Evolutionary conservation across 257 asterid species (phyloP).

Genomic region (Nicotiana undulata): DNA sequence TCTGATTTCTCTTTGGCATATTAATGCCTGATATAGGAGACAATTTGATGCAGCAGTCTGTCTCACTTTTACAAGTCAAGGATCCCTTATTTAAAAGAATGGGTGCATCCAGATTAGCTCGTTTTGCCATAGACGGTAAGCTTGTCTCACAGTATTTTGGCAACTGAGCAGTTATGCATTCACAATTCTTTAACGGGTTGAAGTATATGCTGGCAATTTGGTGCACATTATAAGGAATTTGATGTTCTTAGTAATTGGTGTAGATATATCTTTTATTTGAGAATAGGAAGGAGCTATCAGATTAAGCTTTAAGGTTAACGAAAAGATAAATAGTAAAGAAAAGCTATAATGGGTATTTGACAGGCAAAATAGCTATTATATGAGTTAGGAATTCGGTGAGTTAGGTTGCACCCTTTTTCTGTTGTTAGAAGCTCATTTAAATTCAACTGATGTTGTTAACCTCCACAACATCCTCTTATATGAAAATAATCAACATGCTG

Average conservation of each 20-base stretch:
- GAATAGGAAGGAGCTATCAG: not conserved
- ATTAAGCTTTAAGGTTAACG: not conserved
- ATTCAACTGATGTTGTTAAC: not conserved
- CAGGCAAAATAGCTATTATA: not conserved
- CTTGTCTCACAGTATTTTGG: not conserved
- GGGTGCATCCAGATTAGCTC: conserved; percentile 97
- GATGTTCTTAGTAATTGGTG: not conserved
- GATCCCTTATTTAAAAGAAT: conserved; percentile 95
- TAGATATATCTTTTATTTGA: not conserved
- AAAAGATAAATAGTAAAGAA: not conserved
- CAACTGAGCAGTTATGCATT: not conserved
- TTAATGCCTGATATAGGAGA: conserved; percentile 46
- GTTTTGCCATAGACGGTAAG: conserved; percentile 87
- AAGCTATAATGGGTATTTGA: not conserved
- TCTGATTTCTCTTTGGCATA: conserved; percentile 9
- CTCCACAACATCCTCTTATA: not conserved
- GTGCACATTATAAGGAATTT: not conserved
- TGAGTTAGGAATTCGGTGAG: not conserved
- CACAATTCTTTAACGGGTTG: not conserved
- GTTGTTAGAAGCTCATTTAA: not conserved
- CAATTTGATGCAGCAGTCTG: conserved; percentile 81
- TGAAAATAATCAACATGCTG: not conserved
- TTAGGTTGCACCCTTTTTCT: not conserved
- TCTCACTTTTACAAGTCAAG: conserved; percentile 75
- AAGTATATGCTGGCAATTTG: not conserved